phyloP scores from a whole-genome alignment of 768 basidiomycete species.

The Leccinum subgranulosum region DNA sequence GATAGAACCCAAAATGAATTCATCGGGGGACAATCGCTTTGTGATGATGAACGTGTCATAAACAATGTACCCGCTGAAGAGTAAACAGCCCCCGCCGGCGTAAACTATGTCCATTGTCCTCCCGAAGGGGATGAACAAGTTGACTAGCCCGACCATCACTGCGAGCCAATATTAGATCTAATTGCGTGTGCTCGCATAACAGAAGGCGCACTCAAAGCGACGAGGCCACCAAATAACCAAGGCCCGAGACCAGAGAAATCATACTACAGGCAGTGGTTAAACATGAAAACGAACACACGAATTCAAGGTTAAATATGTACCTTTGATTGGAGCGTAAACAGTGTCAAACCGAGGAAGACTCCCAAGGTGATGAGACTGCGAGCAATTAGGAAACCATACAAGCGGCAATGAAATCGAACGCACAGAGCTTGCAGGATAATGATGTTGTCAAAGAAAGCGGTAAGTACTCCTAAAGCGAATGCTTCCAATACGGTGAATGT shows the following conservation, averaged over 20 bases:
- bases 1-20: slow-evolving; percentile 88
- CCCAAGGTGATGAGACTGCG: slow-evolving; percentile 81
- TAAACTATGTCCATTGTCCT: slow-evolving; percentile 79
- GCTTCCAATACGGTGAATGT: slow-evolving; percentile 91
- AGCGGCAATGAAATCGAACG: slow-evolving; percentile 24
- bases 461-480: slow-evolving; percentile 81
- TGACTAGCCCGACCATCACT: slow-evolving; percentile 82
- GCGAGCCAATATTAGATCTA: slow-evolving; percentile 3
- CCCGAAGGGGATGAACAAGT: slow-evolving; percentile 83
- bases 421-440: slow-evolving; percentile 87
- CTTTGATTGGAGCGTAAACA: slow-evolving; percentile 95
- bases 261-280: slow-evolving; percentile 48
- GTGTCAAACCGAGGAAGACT: slow-evolving; percentile 88
- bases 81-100: slow-evolving; percentile 70
- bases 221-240: slow-evolving; percentile 81
- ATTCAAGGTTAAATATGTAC: slow-evolving; percentile 35
- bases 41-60: slow-evolving; percentile 92
- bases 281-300: neutral
- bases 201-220: slow-evolving; percentile 62
- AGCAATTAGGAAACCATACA: slow-evolving; percentile 8
- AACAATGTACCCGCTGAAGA: slow-evolving; percentile 89
- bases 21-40: slow-evolving; percentile 85
- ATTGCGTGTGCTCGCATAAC: neutral
- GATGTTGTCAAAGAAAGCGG: slow-evolving; percentile 67
- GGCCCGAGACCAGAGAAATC: slow-evolving; percentile 93